Base-by-base conservation (phyloP, 2,329 filamentous ascomycete species). In the Ascochyta lentis region DNA sequence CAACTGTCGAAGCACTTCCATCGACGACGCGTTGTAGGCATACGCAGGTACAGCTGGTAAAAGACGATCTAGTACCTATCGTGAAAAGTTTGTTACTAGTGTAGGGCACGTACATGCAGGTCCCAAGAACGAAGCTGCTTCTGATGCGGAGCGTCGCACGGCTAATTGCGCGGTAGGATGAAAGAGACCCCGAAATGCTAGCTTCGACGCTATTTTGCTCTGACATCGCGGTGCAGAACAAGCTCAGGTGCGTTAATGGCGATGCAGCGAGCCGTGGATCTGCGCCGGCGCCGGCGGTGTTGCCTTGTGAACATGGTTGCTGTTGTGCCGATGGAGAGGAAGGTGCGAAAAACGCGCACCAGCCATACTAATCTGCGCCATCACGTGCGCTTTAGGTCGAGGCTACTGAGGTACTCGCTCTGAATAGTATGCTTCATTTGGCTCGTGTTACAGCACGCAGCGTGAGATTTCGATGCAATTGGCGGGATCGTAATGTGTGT, bases 71-170 rank as follows among this genome's bases (percentile, higher is more conserved):
- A 8, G n/a, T 33, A 16, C 35, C 39, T 3, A 9, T 34, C n/a
- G 26, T 33, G 34, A 22, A 3, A 43, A 47, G 19, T 10, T 19
- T 15, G 23, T 15, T 37, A 33, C 22, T 37, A 2, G n/a, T 23
- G 23, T 10, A 37, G 8, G 49, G 37, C 38, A 50, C 52, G 56
- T 47, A 46, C 29, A 65, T 57, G 47, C 53, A 63, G 59, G 54
- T 61, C 58, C 59, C 42, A 55, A 35, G 31, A 19, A 16, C 35
- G 15, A 15, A 31, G 46, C 47, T 43, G 23, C n/a, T 22, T 34
- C 38, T 19, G 41, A 16, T 19, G 26, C 23, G 31, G 23, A 45
- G 39, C 8, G 42, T 56, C 37, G 31, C 42, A 47, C 47, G 26
- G 26, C 22, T 48, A 26, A 27, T 37, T 47, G 38, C 45, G 27